phyloP scores from a whole-genome alignment of 805 yeast genomes.

The Teunomyces gatunensis region DNA sequence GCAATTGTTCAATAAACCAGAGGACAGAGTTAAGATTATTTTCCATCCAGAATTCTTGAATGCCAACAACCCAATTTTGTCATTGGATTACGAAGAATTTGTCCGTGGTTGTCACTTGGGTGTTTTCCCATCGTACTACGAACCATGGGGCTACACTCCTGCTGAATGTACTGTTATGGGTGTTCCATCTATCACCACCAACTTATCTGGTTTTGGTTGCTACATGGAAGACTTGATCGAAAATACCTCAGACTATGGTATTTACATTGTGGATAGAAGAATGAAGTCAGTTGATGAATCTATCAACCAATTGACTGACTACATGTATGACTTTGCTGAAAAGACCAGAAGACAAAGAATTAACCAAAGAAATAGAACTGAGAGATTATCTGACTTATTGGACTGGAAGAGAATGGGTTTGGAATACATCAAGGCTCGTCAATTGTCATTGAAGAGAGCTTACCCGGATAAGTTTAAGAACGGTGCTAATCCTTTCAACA shows the following conservation, averaged over 20 bases:
- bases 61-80: constrained; percentile 89
- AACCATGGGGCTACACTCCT: constrained; percentile 99
- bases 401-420: constrained; percentile 99
- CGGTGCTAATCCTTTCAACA: constrained; percentile 46
- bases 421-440: constrained; percentile 93
- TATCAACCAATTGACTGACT: constrained; percentile 82
- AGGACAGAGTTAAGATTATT: constrained; percentile 89
- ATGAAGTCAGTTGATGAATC: constrained; percentile 90
- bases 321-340: constrained; percentile 83
- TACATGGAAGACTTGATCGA: constrained; percentile 98
- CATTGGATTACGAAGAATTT: constrained; percentile 94
- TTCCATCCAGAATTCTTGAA: constrained; percentile 97
- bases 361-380: constrained; percentile 96
- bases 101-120: constrained; percentile 98
- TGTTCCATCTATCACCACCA: constrained; percentile 95
- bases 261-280: constrained; percentile 93
- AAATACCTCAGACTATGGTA: constrained; percentile 92
- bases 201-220: constrained; percentile 95
- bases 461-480: constrained; percentile 79
- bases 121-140: constrained; percentile 97
- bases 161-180: constrained; percentile 99
- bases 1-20: constrained; percentile 82
- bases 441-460: constrained; percentile 86
- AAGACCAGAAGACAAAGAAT: constrained; percentile 96
- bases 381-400: constrained; percentile 83